These are phyloP conservation scores for Torulaspora maleeae DNA, from an alignment of 805 yeast species.

Conservation along the genomic window DNA sequence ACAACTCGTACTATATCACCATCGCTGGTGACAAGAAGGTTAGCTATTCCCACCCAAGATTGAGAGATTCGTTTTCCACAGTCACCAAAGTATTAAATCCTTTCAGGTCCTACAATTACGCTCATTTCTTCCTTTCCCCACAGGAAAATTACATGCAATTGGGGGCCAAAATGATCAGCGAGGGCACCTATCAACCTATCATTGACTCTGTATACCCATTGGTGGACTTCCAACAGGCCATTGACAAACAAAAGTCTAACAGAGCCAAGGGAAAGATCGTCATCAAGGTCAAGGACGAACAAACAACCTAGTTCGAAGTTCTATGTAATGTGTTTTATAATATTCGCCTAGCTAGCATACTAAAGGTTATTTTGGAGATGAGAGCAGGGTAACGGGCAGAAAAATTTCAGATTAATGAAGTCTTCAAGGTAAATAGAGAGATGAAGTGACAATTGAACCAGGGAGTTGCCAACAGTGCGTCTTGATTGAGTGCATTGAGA, in stretches of 20 bases:
- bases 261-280: constrained; percentile 63
- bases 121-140: constrained; percentile 11
- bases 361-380: not conserved
- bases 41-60: constrained; percentile 22
- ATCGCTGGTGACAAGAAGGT: constrained; percentile 52
- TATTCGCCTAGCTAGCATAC: not conserved
- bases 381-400: not conserved
- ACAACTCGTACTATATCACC: constrained; percentile 48
- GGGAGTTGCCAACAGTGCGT: too few species aligned
- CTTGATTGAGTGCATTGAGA: not conserved
- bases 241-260: constrained; percentile 43
- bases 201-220: constrained; percentile 54
- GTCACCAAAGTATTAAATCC: constrained; percentile 21
- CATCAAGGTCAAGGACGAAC: constrained; percentile 14
- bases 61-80: constrained; percentile 9
- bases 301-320: not conserved
- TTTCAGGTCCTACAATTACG: constrained; percentile 33
- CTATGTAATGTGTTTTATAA: not conserved
- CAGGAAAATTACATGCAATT: constrained; percentile 18
- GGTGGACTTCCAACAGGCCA: constrained; percentile 48
- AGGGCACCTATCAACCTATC: constrained; percentile 38
- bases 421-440: not conserved
- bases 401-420: not conserved
- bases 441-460: not conserved
- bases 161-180: constrained; percentile 22